Percentiles rank a stretch among this genome's conserved stretches.
Conservation (phyloP, 2,329 filamentous ascomycete genomes). For the Trichoderma hamatum region DNA sequence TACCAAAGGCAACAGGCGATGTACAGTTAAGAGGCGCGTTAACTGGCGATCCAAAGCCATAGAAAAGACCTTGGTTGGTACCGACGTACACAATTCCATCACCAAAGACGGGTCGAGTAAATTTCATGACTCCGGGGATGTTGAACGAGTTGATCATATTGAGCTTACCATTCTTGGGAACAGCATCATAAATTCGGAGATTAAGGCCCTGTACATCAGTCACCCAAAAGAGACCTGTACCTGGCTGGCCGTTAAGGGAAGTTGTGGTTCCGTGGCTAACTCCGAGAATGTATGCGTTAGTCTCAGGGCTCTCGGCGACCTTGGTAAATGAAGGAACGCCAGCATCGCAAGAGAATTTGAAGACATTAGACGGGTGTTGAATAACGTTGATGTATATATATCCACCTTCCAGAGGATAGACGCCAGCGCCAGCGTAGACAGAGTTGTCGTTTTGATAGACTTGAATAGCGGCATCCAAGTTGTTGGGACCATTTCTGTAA, state of each 20-base stretch:
- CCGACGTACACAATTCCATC: slow-evolving; percentile 59
- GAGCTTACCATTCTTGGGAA: slow-evolving; percentile 51
- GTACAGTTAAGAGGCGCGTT: slow-evolving; percentile 59
- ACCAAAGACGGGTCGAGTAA: slow-evolving; percentile 60
- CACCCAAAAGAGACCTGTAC: slow-evolving; percentile 60
- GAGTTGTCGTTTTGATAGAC: slow-evolving; percentile 49
- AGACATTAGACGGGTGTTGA: slow-evolving; percentile 57
- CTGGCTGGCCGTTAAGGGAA: slow-evolving; percentile 54
- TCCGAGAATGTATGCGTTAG: slow-evolving; percentile 57
- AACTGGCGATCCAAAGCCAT: slow-evolving; percentile 59
- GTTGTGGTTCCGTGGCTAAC: slow-evolving; percentile 61
- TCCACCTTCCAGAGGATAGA: slow-evolving; percentile 53
- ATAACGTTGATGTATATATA: slow-evolving; percentile 57
- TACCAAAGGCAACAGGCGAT: slow-evolving; percentile 51
- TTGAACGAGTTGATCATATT: slow-evolving; percentile 55
- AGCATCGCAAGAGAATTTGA: slow-evolving; percentile 58
- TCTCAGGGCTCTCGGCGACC: slow-evolving; percentile 52
- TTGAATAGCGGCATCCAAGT: slow-evolving; percentile 49
- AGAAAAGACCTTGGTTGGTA: slow-evolving; percentile 54
- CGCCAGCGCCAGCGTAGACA: slow-evolving; percentile 51
- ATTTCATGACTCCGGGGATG: slow-evolving; percentile 57
- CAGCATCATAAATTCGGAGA: slow-evolving; percentile 55
- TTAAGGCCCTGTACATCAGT: slow-evolving; percentile 58
- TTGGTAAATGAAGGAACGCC: slow-evolving; percentile 58
- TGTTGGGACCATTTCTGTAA: slow-evolving; percentile 43